Conservation (phyloP, 2,329 filamentous ascomycete species). For the Aspergillus pseudonomiae region DNA sequence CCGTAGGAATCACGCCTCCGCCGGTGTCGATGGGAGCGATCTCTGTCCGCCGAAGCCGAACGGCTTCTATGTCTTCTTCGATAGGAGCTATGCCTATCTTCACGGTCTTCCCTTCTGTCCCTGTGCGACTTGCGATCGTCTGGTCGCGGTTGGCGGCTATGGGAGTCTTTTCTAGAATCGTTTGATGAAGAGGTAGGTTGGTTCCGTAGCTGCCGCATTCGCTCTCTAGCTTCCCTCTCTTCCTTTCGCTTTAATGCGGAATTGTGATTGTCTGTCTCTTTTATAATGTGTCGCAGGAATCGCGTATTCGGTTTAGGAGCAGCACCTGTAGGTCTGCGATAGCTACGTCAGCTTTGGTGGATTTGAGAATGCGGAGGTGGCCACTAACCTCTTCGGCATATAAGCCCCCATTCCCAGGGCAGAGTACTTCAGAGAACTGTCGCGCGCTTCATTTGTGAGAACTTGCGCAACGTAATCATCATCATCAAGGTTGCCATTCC, state of each 20-base stretch:
- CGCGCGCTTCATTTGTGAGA: constrained; percentile 77
- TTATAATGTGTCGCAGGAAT: constrained; percentile 85
- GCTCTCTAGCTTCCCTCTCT: constrained; percentile 73
- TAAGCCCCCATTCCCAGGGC: constrained; percentile 73
- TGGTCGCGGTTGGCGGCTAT: constrained; percentile 16
- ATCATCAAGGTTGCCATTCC: constrained; percentile 51
- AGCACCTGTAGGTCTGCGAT: constrained; percentile 62
- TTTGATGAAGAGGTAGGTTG: constrained; percentile 39
- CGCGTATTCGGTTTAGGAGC: constrained; percentile 87
- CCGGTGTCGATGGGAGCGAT: constrained; percentile 28
- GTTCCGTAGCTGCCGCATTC: constrained; percentile 62
- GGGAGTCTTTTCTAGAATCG: constrained; percentile 39
- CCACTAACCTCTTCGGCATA: constrained; percentile 54
- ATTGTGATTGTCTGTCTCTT: constrained; percentile 87
- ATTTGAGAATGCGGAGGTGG: constrained; percentile 4
- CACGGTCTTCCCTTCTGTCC: constrained; percentile 26
- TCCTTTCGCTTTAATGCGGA: constrained; percentile 82
- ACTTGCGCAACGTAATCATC: constrained; percentile 71
- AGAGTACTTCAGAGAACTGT: constrained; percentile 73
- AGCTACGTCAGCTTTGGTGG: constrained; percentile 9
- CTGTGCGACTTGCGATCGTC: constrained; percentile 23
- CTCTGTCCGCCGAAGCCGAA: constrained; percentile 30
- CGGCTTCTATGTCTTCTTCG: constrained; percentile 32
- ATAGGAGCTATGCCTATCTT: constrained; percentile 30
- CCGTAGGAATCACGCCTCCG: constrained; percentile 26